A percentile compares a stretch with the other conserved stretches of the same genome.
Evolutionary conservation across 352 stramenopile genomes (phyloP).

Genomic region (Phytophthora sansomeana): DNA sequence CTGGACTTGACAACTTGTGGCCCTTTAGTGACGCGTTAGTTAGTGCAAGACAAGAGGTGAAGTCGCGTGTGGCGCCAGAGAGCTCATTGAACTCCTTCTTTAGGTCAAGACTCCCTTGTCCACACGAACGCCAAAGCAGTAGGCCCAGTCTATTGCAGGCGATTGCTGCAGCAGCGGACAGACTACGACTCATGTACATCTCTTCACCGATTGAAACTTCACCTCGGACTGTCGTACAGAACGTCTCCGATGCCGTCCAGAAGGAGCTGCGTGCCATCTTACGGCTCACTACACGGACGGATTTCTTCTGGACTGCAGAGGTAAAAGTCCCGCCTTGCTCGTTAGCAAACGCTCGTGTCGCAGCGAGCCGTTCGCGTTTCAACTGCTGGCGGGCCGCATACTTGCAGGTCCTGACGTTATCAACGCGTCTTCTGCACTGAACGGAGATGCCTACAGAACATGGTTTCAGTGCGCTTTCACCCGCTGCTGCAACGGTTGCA

Average conservation of each 20-base stretch:
- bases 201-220: constrained; percentile 1
- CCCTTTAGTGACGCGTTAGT: constrained; percentile 1
- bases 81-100: neutral
- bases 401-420: constrained; percentile 1
- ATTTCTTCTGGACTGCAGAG: neutral
- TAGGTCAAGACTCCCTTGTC: constrained; percentile 2
- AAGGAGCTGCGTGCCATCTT: neutral
- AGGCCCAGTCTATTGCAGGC: neutral
- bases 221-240: neutral
- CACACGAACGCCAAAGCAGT: constrained; percentile 4
- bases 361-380: neutral
- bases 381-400: neutral
- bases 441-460: constrained; percentile 13
- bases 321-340: neutral
- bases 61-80: constrained; percentile 13
- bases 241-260: neutral
- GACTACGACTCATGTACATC: neutral
- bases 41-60: constrained; percentile 8
- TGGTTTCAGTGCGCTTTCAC: constrained; percentile 6
- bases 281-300: neutral
- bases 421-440: constrained; percentile 7
- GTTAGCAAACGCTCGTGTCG: constrained; percentile 1
- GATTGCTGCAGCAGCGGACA: too few species aligned
- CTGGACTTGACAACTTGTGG: constrained; percentile 2
- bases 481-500: too few species aligned